Evolutionary conservation across 106 monocot genomes (phyloP).

Genomic region (Xerophyta viscosa): DNA sequence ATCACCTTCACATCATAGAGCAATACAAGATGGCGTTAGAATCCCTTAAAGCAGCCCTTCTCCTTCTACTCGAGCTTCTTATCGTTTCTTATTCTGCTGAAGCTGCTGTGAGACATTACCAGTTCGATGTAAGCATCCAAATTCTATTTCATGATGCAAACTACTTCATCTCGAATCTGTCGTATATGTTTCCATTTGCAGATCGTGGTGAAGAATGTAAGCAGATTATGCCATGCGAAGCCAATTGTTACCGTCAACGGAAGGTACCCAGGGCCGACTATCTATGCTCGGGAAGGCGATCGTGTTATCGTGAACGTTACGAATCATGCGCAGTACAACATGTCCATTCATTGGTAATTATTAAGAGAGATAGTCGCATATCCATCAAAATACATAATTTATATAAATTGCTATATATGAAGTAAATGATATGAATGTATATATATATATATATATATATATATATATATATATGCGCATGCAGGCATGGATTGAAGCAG

Average conservation of each 20-base stretch:
- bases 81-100: slow-evolving; percentile 11
- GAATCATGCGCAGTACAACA: slow-evolving; percentile 42
- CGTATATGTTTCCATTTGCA: slow-evolving; percentile 1
- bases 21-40: not conserved
- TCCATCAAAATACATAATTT: too few relatives aligned
- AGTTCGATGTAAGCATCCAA: slow-evolving; percentile 39
- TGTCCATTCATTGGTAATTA: slow-evolving; percentile 52
- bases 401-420: too few relatives aligned
- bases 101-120: slow-evolving; percentile 46
- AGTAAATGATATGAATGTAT: too few relatives aligned
- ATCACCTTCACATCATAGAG: too few relatives aligned
- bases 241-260: slow-evolving; percentile 50
- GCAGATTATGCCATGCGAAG: slow-evolving; percentile 45
- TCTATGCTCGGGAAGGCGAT: slow-evolving; percentile 56
- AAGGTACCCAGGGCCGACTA: slow-evolving; percentile 39
- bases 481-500: not conserved
- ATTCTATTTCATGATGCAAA: too few relatives aligned
- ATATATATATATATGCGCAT: not conserved
- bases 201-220: slow-evolving; percentile 49
- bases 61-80: slow-evolving; percentile 8
- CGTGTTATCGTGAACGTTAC: slow-evolving; percentile 43
- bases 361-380: not conserved
- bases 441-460: not conserved
- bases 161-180: too few relatives aligned
- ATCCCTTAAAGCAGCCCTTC: not conserved